Evolutionary conservation across 257 asterid genomes (phyloP).

Genomic region (Jaltomata sinuosa): DNA sequence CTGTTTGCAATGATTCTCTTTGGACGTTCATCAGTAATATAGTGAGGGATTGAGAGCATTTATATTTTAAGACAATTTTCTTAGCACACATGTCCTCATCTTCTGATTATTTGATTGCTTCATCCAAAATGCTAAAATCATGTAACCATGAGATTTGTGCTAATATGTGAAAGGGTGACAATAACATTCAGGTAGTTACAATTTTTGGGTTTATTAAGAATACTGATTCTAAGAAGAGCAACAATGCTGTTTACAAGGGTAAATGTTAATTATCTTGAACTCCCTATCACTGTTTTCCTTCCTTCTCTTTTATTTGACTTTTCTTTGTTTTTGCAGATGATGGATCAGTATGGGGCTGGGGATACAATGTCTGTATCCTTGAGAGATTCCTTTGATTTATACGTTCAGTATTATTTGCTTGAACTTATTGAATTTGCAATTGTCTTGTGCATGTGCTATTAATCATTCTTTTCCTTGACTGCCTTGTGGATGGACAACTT

Average conservation of each 20-base stretch:
- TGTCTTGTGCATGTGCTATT: neutral
- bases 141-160: neutral
- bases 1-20: neutral
- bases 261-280: neutral
- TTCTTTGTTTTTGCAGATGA: slow-evolving; percentile 56
- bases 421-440: neutral
- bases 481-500: slow-evolving; percentile 69
- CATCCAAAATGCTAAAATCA: neutral
- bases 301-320: neutral
- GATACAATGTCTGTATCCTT: slow-evolving; percentile 87
- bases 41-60: neutral
- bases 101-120: neutral
- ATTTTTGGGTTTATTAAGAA: neutral
- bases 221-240: neutral
- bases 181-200: neutral
- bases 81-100: neutral
- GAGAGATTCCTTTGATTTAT: neutral
- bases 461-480: slow-evolving; percentile 40
- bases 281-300: neutral
- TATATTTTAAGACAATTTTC: neutral
- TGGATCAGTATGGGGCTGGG: slow-evolving; percentile 97
- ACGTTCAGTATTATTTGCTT: neutral
- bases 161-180: neutral
- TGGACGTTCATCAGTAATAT: neutral
- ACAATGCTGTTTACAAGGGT: neutral